phyloP scores from a whole-genome alignment of 1,284 basidiomycete species.

The Tetrapyrgos nigripes region DNA sequence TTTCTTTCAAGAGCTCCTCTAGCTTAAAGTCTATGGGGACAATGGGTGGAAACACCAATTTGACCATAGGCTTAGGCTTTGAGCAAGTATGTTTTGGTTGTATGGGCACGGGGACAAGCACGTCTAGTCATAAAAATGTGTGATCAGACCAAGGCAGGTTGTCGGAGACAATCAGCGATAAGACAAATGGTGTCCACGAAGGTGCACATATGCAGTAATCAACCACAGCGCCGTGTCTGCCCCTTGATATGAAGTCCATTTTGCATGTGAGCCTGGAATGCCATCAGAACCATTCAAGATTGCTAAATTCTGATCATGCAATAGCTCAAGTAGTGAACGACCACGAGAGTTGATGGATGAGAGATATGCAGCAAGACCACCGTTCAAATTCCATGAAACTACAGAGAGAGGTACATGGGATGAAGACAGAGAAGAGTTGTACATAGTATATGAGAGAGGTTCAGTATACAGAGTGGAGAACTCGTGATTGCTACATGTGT shows the following conservation, averaged over 20 bases:
- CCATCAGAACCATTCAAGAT: neutral
- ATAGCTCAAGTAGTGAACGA: neutral
- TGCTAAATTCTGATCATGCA: neutral
- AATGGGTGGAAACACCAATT: neutral
- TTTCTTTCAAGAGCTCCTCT: neutral
- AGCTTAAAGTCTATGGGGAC: neutral
- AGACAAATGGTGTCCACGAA: neutral
- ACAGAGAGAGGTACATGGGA: neutral
- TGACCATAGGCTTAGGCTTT: neutral
- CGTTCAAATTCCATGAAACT: neutral
- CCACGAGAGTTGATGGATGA: neutral
- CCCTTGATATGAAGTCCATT: neutral
- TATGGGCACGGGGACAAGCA: neutral
- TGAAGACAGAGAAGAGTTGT: no score
- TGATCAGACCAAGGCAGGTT: neutral
- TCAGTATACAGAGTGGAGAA: no score
- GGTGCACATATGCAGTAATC: neutral
- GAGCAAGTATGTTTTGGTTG: neutral
- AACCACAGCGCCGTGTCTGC: neutral
- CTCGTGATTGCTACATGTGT: no score
- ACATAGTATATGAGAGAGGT: no score
- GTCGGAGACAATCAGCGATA: neutral
- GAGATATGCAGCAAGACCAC: neutral
- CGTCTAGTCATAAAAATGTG: neutral
- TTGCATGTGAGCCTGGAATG: neutral